Base-by-base conservation (phyloP, 2,329 filamentous ascomycete genomes). In the Epichloe baconii region DNA sequence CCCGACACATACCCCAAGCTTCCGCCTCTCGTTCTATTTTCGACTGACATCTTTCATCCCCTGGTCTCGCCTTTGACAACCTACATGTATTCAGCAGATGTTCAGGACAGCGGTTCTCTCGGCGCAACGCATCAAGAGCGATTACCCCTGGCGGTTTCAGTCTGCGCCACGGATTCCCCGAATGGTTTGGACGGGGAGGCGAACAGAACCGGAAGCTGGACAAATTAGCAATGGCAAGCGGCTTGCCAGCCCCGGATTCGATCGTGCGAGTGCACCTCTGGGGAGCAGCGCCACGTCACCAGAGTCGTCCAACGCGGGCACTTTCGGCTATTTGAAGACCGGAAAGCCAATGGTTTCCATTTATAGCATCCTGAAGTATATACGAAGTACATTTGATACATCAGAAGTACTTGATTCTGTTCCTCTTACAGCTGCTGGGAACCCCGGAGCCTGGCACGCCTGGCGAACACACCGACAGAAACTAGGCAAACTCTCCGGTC, bases 41-140 rank as follows among this genome's bases (percentile, higher is more conserved):
- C 82, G 44, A 94, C 88, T 58, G 91, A 97, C 64, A 85, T 97
- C 58, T 98, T 97, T 66, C 91, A 98, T 65, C 91, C 91, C 17
- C 76, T 98, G 42, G 83, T 97, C 58, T 89, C 90, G 7, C 90
- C 93, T 38, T 76, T 94, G 55, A 95, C 89, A n/a, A 95, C 88
- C 3, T 94, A 95, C 68, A 93, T 88, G 63, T 94, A 95, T 71
- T 86, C 88, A 42, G 89, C 87, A 55, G 83, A 85, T 52, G 80
- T 85, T 37, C 80, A 86, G 54, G 83, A 82, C 54, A 78, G 79
- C 51, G 87, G 86, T 46, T 88, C 87, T 0, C 84, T 90, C 55
- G 91, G 86, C 64, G 87, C 88, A 8, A 85, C 82, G 2, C 88
- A 95, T 59, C 83, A 88, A 36, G 87, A 94, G 63, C 76, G 86